These are phyloP conservation scores for Aspergillus aculeatus DNA, from an alignment of 2,329 filamentous ascomycete genomes.

Conservation along the genomic window DNA sequence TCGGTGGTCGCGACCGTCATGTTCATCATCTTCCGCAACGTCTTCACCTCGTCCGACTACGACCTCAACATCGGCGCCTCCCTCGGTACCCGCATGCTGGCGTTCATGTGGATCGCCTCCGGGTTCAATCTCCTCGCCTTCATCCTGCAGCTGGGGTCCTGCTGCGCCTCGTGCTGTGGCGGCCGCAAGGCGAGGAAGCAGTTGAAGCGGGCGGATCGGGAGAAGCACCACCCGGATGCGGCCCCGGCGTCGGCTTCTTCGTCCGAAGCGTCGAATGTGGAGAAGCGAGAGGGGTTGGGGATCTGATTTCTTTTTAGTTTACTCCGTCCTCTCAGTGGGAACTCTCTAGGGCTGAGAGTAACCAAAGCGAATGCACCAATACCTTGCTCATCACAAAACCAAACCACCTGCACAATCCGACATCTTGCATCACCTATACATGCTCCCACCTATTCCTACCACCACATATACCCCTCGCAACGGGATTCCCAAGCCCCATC, in stretches of 20 bases:
- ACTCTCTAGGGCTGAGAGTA: too few relatives aligned
- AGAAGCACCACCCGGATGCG: conserved; percentile 11
- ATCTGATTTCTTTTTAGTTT: too few relatives aligned
- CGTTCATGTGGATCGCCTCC: conserved; percentile 83
- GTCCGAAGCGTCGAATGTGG: not conserved
- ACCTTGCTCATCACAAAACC: too few relatives aligned
- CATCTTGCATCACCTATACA: too few relatives aligned
- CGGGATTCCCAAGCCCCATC: not conserved
- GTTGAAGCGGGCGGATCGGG: conserved; percentile 21
- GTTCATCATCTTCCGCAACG: conserved; percentile 76
- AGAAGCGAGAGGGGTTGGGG: not conserved
- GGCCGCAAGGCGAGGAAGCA: conserved; percentile 39
- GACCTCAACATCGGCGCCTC: conserved; percentile 73
- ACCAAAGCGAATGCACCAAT: too few relatives aligned
- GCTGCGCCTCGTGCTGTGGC: conserved; percentile 63
- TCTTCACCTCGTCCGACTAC: conserved; percentile 64
- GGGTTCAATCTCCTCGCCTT: conserved; percentile 68
- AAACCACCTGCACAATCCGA: too few relatives aligned
- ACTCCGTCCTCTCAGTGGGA: too few relatives aligned
- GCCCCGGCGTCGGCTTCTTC: conserved; percentile 3
- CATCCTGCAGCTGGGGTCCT: conserved; percentile 70
- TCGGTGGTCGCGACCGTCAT: conserved; percentile 78
- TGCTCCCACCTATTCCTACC: not conserved
- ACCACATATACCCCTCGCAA: not conserved
- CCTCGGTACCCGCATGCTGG: conserved; percentile 73